A percentile compares a stretch with the other conserved stretches of the same genome.
These are phyloP conservation scores for Exophiala dermatitidis DNA, from an alignment of 2,329 filamentous ascomycete species.

Conservation along the genomic window DNA sequence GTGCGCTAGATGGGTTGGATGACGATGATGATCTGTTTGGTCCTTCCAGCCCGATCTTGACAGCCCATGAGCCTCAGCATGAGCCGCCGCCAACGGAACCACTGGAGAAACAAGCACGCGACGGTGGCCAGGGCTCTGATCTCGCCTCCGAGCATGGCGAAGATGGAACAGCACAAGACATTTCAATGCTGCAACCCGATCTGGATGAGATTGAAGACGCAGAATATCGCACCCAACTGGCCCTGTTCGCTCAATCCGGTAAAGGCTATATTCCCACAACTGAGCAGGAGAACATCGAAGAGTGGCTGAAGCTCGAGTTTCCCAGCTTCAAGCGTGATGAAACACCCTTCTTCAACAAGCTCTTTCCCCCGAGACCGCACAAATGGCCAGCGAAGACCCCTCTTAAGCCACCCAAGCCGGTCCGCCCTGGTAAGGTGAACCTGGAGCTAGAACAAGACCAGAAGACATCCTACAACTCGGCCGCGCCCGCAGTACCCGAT, in stretches of 20 bases:
- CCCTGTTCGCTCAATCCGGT: slow-evolving; percentile 41
- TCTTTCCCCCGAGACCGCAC: slow-evolving; percentile 74
- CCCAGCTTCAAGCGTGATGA: slow-evolving; percentile 71
- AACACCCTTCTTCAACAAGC: slow-evolving; percentile 69
- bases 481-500: slow-evolving; percentile 28
- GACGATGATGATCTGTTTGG: slow-evolving; percentile 36
- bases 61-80: slow-evolving; percentile 5
- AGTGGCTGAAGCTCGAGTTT: slow-evolving; percentile 58
- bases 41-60: slow-evolving; percentile 17
- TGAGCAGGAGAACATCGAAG: slow-evolving; percentile 23
- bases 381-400: slow-evolving; percentile 70
- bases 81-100: slow-evolving; percentile 8
- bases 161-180: slow-evolving; percentile 14
- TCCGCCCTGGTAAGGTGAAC: slow-evolving; percentile 80
- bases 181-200: slow-evolving; percentile 17
- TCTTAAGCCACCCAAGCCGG: slow-evolving; percentile 67
- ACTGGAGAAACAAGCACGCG: slow-evolving; percentile 11
- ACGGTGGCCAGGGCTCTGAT: slow-evolving; percentile 17
- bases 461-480: slow-evolving; percentile 75
- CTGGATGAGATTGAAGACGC: slow-evolving; percentile 20
- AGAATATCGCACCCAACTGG: slow-evolving; percentile 42
- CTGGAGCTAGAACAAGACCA: slow-evolving; percentile 81
- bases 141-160: slow-evolving; percentile 21
- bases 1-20: slow-evolving; percentile 48
- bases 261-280: slow-evolving; percentile 27